phyloP scores from a whole-genome alignment of 177 flowering plant genomes.

The Telopea speciosissima region DNA sequence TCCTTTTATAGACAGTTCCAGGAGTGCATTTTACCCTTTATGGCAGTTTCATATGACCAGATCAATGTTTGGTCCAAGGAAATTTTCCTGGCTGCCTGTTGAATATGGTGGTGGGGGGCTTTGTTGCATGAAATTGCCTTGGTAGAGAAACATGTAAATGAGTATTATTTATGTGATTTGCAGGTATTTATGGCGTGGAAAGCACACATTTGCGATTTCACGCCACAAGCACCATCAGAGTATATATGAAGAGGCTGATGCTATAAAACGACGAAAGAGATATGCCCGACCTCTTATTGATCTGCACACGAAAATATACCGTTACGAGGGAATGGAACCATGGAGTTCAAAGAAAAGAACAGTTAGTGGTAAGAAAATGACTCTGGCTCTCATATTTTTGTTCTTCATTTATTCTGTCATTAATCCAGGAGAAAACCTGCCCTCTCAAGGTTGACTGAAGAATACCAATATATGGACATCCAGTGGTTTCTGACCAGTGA shows the following conservation, averaged over 20 bases:
- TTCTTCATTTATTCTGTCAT: not conserved
- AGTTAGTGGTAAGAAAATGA: conserved; percentile 58
- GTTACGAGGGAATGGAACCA: conserved; percentile 86
- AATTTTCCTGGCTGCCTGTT: not conserved
- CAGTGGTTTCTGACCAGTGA: not conserved
- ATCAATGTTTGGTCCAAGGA: not conserved
- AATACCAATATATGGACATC: not conserved
- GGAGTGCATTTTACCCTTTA: too few species aligned
- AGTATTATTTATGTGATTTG: conserved; percentile 3
- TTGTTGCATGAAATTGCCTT: not conserved
- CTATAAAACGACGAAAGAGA: conserved; percentile 89
- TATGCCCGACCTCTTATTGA: conserved; percentile 96
- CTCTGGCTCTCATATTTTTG: not conserved
- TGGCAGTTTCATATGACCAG: not conserved
- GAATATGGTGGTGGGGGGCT: too few species aligned
- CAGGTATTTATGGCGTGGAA: conserved; percentile 96
- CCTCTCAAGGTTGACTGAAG: not conserved
- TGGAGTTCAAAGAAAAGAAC: conserved; percentile 65
- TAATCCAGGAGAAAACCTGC: not conserved
- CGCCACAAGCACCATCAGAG: conserved; percentile 91
- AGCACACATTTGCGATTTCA: conserved; percentile 92
- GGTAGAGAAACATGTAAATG: not conserved
- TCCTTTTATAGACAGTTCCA: not conserved
- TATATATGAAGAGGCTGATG: conserved; percentile 96
- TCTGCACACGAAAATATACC: conserved; percentile 89